Conservation (phyloP, 352 stramenopile species). For the Globisporangium abappressorium region DNA sequence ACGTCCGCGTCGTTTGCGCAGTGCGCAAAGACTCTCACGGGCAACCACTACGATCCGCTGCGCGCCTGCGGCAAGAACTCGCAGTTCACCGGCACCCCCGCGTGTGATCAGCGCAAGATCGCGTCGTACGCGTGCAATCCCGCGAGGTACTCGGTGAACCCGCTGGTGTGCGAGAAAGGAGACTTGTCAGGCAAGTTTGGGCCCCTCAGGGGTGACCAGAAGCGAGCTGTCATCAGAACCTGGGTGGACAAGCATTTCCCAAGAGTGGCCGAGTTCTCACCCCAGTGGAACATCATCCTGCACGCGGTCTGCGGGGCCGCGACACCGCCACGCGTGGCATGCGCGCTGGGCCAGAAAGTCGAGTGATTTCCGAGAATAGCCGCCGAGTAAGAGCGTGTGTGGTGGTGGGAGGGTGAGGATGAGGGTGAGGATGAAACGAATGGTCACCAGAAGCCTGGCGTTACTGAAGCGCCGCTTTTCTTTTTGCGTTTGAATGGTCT, state of each 20-base stretch:
- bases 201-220: slow-evolving; percentile 25
- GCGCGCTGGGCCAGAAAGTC: not conserved
- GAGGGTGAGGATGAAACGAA: too few relatives aligned
- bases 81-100: slow-evolving; percentile 35
- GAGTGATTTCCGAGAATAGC: not conserved
- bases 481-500: too few relatives aligned
- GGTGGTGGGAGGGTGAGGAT: too few relatives aligned
- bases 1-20: slow-evolving; percentile 37
- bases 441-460: too few relatives aligned
- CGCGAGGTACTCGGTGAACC: slow-evolving; percentile 30
- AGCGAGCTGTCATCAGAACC: not conserved
- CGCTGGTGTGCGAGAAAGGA: slow-evolving; percentile 50
- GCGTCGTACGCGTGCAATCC: slow-evolving; percentile 41
- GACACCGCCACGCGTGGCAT: slow-evolving; percentile 27
- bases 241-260: slow-evolving; percentile 36
- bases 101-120: slow-evolving; percentile 31
- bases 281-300: slow-evolving; percentile 52
- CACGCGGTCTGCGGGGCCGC: slow-evolving; percentile 34
- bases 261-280: slow-evolving; percentile 29
- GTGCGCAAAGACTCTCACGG: slow-evolving; percentile 32
- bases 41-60: slow-evolving; percentile 61
- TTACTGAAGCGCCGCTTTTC: too few relatives aligned
- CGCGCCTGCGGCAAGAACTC: slow-evolving; percentile 54
- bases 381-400: not conserved
- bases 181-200: slow-evolving; percentile 56